Evolutionary conservation across 148 eudicot species (phyloP), one percentile per base, ranked within the genome.

Genomic region (Arctostaphylos glauca): DNA sequence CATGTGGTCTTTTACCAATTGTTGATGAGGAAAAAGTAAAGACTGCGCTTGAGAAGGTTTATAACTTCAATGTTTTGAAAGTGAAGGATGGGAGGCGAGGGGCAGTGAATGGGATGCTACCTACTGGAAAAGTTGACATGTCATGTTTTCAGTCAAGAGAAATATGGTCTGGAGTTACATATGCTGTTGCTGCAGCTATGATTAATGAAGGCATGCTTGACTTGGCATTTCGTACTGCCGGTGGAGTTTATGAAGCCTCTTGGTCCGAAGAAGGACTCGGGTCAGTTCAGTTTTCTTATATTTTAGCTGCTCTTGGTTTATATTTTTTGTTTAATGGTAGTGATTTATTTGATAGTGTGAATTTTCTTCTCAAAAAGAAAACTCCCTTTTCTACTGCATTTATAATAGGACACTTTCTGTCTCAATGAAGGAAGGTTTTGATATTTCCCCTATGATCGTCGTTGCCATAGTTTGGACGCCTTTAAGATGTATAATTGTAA

Each of bases 161-260:
- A 75, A 89, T 92, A 78, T 92, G 94, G 94, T 74, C 91, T 10
- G 94, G 94, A 18, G 94, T 92, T 79, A 92, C 91, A 43, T 92
- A 90, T 81, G 91, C 90, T 81, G 88, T 92, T 85, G 93, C 94
- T 58, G 94, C 94, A 71, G 80, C 89, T 72, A 92, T 92, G 94
- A 89, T 92, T 83, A 92, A 92, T 47, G 94, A 92, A 82, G 92
- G 88, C 74, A 83, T 92, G 87, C 73, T 59, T 19, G 94, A 92
- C 67, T 86, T 92, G 90, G 94, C 84, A 76, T 88, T 90, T 68
- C 87, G 89, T 81, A 92, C 94, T 53, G 92, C 94, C 6, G 84
- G 75, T 81, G 94, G 94, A 72, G 87, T 88, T 53, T 88, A 85
- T 87, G 92, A 90, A 83, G 74, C 91, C 38, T 86, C 89, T 9